These are phyloP conservation scores for Amphichorda felina DNA, from an alignment of 2,329 filamentous ascomycete species.

Conservation along the genomic window DNA sequence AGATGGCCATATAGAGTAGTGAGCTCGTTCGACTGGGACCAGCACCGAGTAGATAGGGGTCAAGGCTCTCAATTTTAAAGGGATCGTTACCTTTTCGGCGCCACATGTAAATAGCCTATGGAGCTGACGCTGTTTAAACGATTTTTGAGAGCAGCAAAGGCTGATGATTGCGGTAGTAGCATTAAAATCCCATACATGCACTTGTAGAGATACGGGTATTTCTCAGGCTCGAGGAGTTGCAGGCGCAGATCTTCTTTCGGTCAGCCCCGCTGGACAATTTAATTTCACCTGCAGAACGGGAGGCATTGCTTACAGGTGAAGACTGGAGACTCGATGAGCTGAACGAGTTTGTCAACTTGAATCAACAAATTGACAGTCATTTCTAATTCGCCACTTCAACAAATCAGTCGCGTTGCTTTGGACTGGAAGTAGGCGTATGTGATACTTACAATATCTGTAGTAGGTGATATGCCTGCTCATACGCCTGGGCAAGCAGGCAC, in stretches of 20 bases:
- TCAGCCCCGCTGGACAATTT: no score
- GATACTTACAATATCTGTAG: conserved; percentile 77
- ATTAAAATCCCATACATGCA: conserved; percentile 95
- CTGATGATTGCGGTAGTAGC: conserved; percentile 95
- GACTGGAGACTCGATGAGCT: conserved; percentile 90
- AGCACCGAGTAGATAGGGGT: no score
- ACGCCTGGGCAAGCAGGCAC: conserved; percentile 89
- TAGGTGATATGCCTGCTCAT: conserved; percentile 94
- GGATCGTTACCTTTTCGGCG: conserved; percentile 59
- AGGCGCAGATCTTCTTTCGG: conserved; percentile 67
- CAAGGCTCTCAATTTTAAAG: no score
- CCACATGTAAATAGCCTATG: conserved; percentile 86
- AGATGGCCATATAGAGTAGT: no score
- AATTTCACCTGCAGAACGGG: no score
- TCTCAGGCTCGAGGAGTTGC: conserved; percentile 89
- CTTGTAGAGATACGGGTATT: conserved; percentile 90
- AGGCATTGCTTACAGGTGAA: conserved; percentile 68
- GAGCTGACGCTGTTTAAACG: conserved; percentile 93
- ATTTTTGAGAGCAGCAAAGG: conserved; percentile 94
- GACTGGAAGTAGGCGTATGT: neutral
- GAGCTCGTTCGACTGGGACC: no score
- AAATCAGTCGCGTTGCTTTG: neutral
- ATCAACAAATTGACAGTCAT: conserved; percentile 99
- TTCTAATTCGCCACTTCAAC: conserved; percentile 72
- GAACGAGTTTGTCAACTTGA: conserved; percentile 96